Conservation (phyloP, 2,329 filamentous ascomycete genomes). For the Pestalotiopsis sp. region DNA sequence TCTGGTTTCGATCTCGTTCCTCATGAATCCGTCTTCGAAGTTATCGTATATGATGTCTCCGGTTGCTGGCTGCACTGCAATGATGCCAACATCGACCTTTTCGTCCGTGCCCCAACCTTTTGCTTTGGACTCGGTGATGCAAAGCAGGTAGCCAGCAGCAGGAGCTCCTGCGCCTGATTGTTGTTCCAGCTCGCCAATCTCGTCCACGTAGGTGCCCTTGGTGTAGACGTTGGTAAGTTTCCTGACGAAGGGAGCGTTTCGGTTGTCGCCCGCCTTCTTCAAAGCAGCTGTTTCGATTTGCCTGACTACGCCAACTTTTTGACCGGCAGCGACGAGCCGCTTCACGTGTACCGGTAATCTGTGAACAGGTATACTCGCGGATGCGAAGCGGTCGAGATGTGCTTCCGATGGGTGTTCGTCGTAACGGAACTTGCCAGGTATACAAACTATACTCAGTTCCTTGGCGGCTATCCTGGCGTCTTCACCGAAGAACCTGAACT, state of each 20-base stretch:
- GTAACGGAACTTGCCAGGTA: constrained; percentile 91
- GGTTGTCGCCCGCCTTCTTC: constrained; percentile 93
- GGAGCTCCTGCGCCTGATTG: constrained; percentile 49
- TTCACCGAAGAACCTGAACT: constrained; percentile 95
- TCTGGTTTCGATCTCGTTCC: constrained; percentile 93
- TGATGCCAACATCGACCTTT: constrained; percentile 85
- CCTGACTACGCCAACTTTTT: constrained; percentile 94
- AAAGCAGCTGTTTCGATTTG: constrained; percentile 94
- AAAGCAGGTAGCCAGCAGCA: constrained; percentile 84
- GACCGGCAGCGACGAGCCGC: constrained; percentile 83
- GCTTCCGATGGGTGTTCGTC: constrained; percentile 94
- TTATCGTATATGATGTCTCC: constrained; percentile 95
- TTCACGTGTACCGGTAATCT: constrained; percentile 92
- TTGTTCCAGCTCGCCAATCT: constrained; percentile 76
- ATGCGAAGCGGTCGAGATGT: constrained; percentile 88
- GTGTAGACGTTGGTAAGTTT: constrained; percentile 97
- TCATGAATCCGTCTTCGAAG: constrained; percentile 97
- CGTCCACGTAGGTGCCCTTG: constrained; percentile 96
- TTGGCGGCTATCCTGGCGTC: constrained; percentile 88
- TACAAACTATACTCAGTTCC: constrained; percentile 91
- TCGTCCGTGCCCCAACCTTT: constrained; percentile 85
- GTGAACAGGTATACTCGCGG: constrained; percentile 92
- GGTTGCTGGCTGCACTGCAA: constrained; percentile 93
- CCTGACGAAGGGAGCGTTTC: constrained; percentile 86
- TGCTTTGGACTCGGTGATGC: constrained; percentile 81